phyloP scores from a whole-genome alignment of 1,139 yeast species.

The Taphrina pruni region DNA sequence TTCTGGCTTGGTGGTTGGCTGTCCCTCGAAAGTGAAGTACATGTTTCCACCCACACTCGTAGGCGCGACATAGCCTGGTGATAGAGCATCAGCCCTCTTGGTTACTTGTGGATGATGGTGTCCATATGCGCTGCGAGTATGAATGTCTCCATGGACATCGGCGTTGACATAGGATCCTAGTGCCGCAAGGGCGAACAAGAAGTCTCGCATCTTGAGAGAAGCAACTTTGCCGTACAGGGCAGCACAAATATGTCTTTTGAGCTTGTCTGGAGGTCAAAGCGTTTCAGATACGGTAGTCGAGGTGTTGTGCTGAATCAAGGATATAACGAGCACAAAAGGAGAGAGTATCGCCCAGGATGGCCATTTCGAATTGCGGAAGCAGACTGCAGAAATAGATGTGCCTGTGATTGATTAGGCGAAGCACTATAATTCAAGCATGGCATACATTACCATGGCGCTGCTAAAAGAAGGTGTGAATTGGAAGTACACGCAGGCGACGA shows the following conservation, averaged over 20 bases:
- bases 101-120: not conserved
- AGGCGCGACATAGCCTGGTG: conserved; percentile 22
- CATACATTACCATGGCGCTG: not conserved
- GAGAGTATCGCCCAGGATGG: not conserved
- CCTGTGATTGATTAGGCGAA: conserved; percentile 1
- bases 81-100: conserved; percentile 11
- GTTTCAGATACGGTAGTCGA: too few relatives aligned
- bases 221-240: not conserved
- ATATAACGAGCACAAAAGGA: not conserved
- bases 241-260: not conserved
- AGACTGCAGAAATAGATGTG: not conserved
- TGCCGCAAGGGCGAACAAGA: not conserved
- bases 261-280: not conserved
- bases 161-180: not conserved
- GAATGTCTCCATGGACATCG: not conserved
- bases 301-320: too few relatives aligned
- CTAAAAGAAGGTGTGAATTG: not conserved
- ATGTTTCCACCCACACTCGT: conserved; percentile 23
- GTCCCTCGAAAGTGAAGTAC: conserved; percentile 20
- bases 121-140: not conserved
- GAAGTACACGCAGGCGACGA: not conserved
- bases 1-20: conserved; percentile 22
- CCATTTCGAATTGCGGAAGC: not conserved
- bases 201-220: not conserved
- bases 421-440: not conserved